A percentile compares a stretch with the other conserved stretches of the same genome.
Conservation (phyloP, 108 stramenopile species). For the Cyclotella cryptica region DNA sequence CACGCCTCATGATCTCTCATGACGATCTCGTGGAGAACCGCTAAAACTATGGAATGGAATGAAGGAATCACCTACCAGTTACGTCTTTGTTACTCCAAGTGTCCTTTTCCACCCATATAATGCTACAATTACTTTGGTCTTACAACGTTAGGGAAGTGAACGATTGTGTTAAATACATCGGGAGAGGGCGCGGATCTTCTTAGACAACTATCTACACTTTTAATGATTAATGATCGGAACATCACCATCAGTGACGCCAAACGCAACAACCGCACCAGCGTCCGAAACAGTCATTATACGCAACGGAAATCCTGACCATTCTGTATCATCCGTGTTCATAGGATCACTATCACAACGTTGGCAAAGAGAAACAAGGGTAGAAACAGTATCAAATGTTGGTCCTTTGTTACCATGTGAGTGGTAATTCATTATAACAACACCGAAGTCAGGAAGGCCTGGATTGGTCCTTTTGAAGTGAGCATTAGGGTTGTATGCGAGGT, state of each 20-base stretch:
- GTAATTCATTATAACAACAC: conserved; percentile 66
- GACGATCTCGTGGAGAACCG: no score
- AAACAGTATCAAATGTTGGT: conserved; percentile 38
- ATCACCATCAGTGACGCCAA: conserved; percentile 67
- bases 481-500: conserved; percentile 80
- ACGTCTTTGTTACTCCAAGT: no score
- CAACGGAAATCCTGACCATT: conserved; percentile 59
- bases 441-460: conserved; percentile 83
- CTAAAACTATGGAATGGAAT: no score
- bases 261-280: conserved; percentile 79
- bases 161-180: no score
- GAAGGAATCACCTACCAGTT: no score
- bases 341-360: not conserved
- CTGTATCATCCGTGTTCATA: conserved; percentile 7
- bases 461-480: conserved; percentile 65
- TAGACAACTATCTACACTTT: no score
- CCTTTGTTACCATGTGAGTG: conserved; percentile 24
- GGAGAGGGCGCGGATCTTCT: no score
- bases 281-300: conserved; percentile 63
- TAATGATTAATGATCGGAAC: conserved; percentile 1
- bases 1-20: no score
- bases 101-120: no score
- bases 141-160: no score
- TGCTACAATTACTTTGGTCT: no score
- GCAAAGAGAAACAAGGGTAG: conserved; percentile 46